A percentile compares a stretch with the other conserved stretches of the same genome.
These are phyloP conservation scores for Tuber microsphaerosporum DNA, from an alignment of 495 filamentous ascomycete genomes.

Conservation along the genomic window DNA sequence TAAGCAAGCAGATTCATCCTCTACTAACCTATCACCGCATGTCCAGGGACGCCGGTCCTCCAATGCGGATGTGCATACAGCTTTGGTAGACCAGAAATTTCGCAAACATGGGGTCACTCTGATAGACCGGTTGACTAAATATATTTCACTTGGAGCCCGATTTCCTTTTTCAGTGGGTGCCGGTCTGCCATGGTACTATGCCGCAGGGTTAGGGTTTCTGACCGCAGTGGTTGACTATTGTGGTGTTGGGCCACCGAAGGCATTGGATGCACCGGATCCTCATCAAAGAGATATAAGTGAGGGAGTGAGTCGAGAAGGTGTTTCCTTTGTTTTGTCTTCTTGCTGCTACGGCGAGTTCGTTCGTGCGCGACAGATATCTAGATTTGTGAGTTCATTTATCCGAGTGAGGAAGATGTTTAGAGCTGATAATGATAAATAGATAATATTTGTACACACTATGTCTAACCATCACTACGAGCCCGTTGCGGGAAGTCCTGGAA, in stretches of 20 bases:
- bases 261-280: neutral
- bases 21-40: neutral
- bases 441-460: neutral
- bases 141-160: neutral
- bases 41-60: neutral
- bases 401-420: neutral
- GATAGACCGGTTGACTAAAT: constrained; percentile 1
- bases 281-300: neutral
- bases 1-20: neutral
- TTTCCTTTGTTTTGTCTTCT: neutral
- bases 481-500: neutral
- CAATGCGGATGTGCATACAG: neutral
- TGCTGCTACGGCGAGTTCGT: neutral
- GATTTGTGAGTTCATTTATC: neutral
- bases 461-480: neutral
- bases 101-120: neutral
- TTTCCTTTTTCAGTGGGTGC: neutral
- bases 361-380: neutral
- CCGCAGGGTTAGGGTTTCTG: neutral
- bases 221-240: neutral
- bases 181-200: neutral
- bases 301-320: neutral
- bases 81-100: neutral
- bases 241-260: neutral
- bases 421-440: neutral